A percentile compares a stretch with the other conserved stretches of the same genome.
phyloP scores from a whole-genome alignment of 495 filamentous ascomycete genomes.

The Rusavskia elegans region DNA sequence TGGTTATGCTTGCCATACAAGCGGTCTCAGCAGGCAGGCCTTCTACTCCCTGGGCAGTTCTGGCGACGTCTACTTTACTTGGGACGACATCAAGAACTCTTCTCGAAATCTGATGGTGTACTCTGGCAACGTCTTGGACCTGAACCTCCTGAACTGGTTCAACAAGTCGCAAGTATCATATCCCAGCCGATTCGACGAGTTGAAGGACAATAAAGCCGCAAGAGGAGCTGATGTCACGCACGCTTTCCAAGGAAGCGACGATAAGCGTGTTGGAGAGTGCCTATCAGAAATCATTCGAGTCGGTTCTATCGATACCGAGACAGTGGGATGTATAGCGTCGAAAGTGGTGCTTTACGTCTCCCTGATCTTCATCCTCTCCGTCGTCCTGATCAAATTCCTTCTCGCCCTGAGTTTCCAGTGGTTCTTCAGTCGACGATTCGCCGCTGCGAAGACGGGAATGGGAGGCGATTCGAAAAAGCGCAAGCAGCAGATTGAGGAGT shows the following conservation, averaged over 20 bases:
- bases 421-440: conserved; percentile 76
- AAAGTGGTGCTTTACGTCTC: conserved; percentile 95
- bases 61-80: conserved; percentile 84
- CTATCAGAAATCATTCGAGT: conserved; percentile 88
- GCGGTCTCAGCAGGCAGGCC: conserved; percentile 39
- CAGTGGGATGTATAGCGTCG: conserved; percentile 92
- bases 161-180: conserved; percentile 68
- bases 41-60: conserved; percentile 52
- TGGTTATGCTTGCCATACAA: conserved; percentile 88
- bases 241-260: conserved; percentile 55
- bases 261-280: conserved; percentile 73
- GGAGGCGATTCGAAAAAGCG: conserved; percentile 58
- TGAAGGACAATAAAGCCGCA: conserved; percentile 59
- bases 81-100: conserved; percentile 82
- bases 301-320: conserved; percentile 87
- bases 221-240: conserved; percentile 85
- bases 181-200: conserved; percentile 61
- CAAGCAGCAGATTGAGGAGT: conserved; percentile 91
- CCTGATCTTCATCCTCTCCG: conserved; percentile 79
- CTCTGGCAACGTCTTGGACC: conserved; percentile 81
- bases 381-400: conserved; percentile 73
- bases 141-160: conserved; percentile 86
- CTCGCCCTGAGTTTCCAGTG: conserved; percentile 91
- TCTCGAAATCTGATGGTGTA: conserved; percentile 85
- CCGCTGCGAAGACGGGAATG: conserved; percentile 57